Evolutionary conservation across 2,329 filamentous ascomycete genomes (phyloP).

Genomic region (Fusarium annulatum): DNA sequence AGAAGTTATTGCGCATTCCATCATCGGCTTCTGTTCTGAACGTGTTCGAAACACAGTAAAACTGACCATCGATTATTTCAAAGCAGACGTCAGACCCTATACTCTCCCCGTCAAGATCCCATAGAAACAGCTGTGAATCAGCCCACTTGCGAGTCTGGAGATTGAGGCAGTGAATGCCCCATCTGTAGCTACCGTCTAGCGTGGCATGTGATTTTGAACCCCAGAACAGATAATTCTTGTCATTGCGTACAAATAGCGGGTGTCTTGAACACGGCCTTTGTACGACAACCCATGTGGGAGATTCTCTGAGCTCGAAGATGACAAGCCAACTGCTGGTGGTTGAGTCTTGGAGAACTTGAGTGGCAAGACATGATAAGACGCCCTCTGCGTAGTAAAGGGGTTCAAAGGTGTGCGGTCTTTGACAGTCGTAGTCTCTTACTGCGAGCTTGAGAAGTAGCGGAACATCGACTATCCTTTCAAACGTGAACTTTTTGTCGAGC

Average conservation of each 20-base stretch:
- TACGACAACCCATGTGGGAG: conserved; percentile 55
- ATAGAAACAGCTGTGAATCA: conserved; percentile 60
- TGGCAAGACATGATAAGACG: conserved; percentile 68
- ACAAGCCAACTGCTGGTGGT: conserved; percentile 63
- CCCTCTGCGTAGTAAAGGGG: conserved; percentile 68
- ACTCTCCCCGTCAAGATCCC: conserved; percentile 71
- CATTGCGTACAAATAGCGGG: conserved; percentile 76
- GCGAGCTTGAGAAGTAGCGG: conserved; percentile 53
- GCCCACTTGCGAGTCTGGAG: conserved; percentile 56
- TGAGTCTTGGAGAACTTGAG: conserved; percentile 50
- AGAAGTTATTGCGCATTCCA: conserved; percentile 75
- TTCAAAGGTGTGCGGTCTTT: conserved; percentile 59
- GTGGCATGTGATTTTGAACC: conserved; percentile 70
- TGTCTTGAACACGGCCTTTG: conserved; percentile 57
- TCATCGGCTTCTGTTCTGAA: conserved; percentile 71
- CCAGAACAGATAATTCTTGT: conserved; percentile 69
- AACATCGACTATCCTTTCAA: conserved; percentile 68
- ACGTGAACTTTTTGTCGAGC: conserved; percentile 58
- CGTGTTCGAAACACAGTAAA: conserved; percentile 78
- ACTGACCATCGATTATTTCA: conserved; percentile 71
- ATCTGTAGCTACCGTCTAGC: conserved; percentile 67
- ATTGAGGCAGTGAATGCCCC: conserved; percentile 68
- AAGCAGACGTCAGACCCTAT: conserved; percentile 77
- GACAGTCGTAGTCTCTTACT: conserved; percentile 49
- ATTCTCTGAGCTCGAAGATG: conserved; percentile 54